These are phyloP conservation scores for Penicillium cosmopolitanum DNA, from an alignment of 495 filamentous ascomycete genomes.

Conservation along the genomic window DNA sequence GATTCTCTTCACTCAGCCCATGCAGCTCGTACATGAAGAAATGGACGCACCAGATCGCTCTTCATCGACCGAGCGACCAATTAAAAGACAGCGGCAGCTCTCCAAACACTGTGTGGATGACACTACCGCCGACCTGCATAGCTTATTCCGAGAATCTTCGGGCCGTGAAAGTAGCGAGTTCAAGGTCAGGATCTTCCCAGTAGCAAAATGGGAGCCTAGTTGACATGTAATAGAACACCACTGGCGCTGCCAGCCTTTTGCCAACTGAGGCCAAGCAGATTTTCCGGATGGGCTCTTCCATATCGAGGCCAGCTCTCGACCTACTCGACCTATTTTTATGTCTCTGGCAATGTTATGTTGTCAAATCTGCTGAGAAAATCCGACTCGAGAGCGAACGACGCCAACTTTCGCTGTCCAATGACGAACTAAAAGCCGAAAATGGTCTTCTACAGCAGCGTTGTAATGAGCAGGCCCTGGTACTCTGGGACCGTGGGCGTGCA, in stretches of 20 bases:
- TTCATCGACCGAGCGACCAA: neutral
- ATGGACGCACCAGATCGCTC: too few species aligned
- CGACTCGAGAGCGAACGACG: too few species aligned
- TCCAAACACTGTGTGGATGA: neutral
- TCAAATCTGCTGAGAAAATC: too few species aligned
- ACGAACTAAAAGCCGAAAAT: neutral
- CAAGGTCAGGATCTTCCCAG: neutral
- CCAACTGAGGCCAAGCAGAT: neutral
- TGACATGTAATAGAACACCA: neutral
- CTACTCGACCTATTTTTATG: neutral
- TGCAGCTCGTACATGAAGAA: too few species aligned
- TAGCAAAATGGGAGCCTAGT: neutral
- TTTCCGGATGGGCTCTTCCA: neutral
- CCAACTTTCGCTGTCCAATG: too few species aligned
- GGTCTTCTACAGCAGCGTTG: conserved; percentile 7
- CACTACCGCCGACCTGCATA: neutral
- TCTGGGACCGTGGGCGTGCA: conserved; percentile 5
- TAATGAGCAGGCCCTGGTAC: conserved; percentile 3
- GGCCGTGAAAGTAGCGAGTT: neutral
- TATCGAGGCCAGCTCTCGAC: neutral
- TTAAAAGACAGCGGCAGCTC: neutral
- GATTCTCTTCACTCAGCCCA: too few species aligned
- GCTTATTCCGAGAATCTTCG: neutral
- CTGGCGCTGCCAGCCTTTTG: neutral
- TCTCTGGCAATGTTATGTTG: neutral